Conservation (phyloP, 768 basidiomycete genomes). For the Roridomyces roridus region DNA sequence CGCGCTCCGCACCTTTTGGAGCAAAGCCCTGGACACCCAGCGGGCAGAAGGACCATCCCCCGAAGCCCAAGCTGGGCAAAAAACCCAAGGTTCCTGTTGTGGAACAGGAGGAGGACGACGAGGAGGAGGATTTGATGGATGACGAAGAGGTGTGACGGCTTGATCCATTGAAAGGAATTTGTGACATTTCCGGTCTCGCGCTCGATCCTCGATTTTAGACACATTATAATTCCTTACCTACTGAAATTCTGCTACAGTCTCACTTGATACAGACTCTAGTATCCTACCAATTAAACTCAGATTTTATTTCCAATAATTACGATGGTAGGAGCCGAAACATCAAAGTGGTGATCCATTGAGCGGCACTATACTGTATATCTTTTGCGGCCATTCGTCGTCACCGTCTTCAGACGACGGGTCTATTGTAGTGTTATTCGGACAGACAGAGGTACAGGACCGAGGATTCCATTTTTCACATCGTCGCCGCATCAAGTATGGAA, state of each 20-base stretch:
- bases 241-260: background rate
- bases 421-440: no score
- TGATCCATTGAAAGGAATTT: slow-evolving; percentile 1
- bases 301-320: background rate
- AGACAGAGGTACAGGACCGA: no score
- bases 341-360: slow-evolving; percentile 6
- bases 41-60: no score
- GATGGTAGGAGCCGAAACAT: background rate
- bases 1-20: slow-evolving; percentile 37
- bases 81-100: slow-evolving; percentile 23
- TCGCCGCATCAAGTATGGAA: no score
- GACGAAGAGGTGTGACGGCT: slow-evolving; percentile 3
- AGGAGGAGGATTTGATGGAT: slow-evolving; percentile 9
- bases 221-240: background rate
- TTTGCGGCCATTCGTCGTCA: no score
- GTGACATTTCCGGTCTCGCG: background rate
- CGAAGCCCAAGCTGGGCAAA: slow-evolving; percentile 1
- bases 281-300: background rate
- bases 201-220: background rate
- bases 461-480: no score
- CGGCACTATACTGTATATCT: slow-evolving; percentile 10
- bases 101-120: slow-evolving; percentile 11
- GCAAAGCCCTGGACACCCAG: slow-evolving; percentile 37
- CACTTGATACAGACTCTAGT: background rate
- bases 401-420: no score